Conservation (phyloP, 768 basidiomycete genomes). For the Rhizopogon vinicolor region DNA sequence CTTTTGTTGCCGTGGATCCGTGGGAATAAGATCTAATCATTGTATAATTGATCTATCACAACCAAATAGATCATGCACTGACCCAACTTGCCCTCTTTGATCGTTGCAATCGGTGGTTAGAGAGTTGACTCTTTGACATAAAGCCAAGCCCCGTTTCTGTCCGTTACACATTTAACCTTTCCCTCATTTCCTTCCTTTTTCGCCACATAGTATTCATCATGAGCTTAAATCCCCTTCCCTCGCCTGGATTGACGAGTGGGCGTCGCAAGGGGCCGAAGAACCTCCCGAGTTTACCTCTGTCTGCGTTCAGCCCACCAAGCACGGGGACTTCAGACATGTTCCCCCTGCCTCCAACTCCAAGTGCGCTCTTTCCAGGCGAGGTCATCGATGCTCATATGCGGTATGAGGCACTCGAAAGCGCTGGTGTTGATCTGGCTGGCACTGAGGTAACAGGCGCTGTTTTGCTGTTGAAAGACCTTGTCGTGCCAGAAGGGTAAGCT, state of each 20-base stretch:
- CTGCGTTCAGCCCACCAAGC: conserved; percentile 72
- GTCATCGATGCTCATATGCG: conserved; percentile 70
- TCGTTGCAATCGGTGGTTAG: neutral
- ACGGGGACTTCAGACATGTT: conserved; percentile 63
- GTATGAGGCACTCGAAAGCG: conserved; percentile 27
- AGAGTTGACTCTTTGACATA: neutral
- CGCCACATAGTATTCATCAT: neutral
- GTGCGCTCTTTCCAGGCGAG: conserved; percentile 53
- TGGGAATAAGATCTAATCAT: neutral
- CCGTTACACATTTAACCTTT: neutral
- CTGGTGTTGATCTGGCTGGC: neutral
- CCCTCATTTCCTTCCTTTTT: neutral
- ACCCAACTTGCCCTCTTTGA: neutral
- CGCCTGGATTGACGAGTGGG: conserved; percentile 42
- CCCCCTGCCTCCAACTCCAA: conserved; percentile 65
- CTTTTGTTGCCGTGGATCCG: no score
- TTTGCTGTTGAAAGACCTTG: neutral
- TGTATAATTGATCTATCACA: no score
- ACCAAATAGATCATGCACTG: no score
- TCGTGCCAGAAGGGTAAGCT: neutral
- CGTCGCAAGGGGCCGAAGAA: conserved; percentile 56
- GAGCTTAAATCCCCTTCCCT: conserved; percentile 22
- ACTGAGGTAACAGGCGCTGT: conserved; percentile 39
- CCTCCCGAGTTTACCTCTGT: conserved; percentile 68
- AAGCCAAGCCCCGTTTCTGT: neutral